phyloP scores from a whole-genome alignment of 2,329 filamentous ascomycete species.

The Talaromyces sp. region DNA sequence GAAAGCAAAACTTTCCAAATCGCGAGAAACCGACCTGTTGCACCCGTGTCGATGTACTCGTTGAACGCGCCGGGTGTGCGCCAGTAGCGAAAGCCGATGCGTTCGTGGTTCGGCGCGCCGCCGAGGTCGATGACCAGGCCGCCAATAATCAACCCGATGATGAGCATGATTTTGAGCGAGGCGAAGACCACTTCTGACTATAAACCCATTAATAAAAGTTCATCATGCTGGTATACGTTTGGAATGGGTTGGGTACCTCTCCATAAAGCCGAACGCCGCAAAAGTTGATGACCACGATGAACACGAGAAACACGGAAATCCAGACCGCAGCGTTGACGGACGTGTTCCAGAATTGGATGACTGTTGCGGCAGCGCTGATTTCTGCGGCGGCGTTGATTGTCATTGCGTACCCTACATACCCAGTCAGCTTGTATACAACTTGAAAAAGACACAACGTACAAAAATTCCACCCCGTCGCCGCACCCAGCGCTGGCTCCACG shows the following conservation, averaged over 20 bases:
- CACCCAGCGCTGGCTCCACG: constrained; percentile 37
- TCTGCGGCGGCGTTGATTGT: constrained; percentile 51
- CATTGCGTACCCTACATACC: constrained; percentile 40
- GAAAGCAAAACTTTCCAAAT: constrained; percentile 47
- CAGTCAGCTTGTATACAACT: too few relatives aligned
- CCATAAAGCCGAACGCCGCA: constrained; percentile 48
- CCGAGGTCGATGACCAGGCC: constrained; percentile 53
- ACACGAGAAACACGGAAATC: constrained; percentile 55
- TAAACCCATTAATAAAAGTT: not conserved
- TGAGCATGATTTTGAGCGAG: constrained; percentile 47
- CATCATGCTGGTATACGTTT: too few relatives aligned
- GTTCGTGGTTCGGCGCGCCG: constrained; percentile 43
- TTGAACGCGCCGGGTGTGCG: constrained; percentile 45
- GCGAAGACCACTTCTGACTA: constrained; percentile 49
- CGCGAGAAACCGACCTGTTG: constrained; percentile 47
- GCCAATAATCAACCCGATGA: constrained; percentile 48
- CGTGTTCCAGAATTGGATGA: constrained; percentile 58
- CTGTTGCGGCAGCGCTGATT: constrained; percentile 59
- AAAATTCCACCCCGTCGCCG: constrained; percentile 41
- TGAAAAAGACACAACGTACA: too few relatives aligned
- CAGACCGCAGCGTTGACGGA: constrained; percentile 41
- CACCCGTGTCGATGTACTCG: constrained; percentile 36
- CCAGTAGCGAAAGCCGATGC: constrained; percentile 50
- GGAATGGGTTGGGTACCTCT: constrained; percentile 24
- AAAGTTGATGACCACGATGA: constrained; percentile 51